Percentiles rank a stretch among this genome's conserved stretches.
phyloP scores from a whole-genome alignment of 768 basidiomycete species.

The Mycena haematopus region DNA sequence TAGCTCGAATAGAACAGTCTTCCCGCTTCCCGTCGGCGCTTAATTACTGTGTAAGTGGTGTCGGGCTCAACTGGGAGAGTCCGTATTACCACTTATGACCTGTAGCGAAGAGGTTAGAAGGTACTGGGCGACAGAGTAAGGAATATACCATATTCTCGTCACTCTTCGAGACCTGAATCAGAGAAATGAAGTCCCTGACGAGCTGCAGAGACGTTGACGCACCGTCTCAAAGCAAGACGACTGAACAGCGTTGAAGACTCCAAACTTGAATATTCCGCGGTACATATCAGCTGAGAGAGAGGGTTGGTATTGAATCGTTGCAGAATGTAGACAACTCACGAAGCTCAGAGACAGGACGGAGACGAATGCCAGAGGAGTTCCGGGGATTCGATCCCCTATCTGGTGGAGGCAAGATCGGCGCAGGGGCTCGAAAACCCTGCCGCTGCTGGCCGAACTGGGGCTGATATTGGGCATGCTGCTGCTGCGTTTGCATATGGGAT shows the following conservation, averaged over 20 bases:
- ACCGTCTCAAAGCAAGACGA: conserved; percentile 83
- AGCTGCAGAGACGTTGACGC: conserved; percentile 31
- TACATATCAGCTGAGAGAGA: conserved; percentile 75
- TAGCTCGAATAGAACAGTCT: conserved; percentile 94
- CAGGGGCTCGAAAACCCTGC: conserved; percentile 6
- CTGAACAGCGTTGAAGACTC: conserved; percentile 91
- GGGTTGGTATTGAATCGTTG: conserved; percentile 16
- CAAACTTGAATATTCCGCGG: conserved; percentile 84
- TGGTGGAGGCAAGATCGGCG: background rate
- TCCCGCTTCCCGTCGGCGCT: conserved; percentile 97
- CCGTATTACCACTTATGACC: conserved; percentile 71
- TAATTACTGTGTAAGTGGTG: conserved; percentile 10
- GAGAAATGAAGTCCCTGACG: background rate
- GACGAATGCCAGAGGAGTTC: conserved; percentile 51
- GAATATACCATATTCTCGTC: conserved; percentile 69
- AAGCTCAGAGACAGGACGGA: conserved; percentile 77
- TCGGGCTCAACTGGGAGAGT: background rate
- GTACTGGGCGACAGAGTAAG: background rate
- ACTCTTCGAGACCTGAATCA: conserved; percentile 58
- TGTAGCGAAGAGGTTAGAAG: conserved; percentile 37
- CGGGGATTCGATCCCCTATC: conserved; percentile 37
- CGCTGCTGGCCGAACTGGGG: conserved; percentile 1
- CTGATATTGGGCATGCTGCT: conserved; percentile 2
- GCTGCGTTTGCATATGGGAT: background rate
- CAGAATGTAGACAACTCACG: conserved; percentile 49